phyloP scores from a whole-genome alignment of 768 basidiomycete species.

The Pleurotus sapidus region DNA sequence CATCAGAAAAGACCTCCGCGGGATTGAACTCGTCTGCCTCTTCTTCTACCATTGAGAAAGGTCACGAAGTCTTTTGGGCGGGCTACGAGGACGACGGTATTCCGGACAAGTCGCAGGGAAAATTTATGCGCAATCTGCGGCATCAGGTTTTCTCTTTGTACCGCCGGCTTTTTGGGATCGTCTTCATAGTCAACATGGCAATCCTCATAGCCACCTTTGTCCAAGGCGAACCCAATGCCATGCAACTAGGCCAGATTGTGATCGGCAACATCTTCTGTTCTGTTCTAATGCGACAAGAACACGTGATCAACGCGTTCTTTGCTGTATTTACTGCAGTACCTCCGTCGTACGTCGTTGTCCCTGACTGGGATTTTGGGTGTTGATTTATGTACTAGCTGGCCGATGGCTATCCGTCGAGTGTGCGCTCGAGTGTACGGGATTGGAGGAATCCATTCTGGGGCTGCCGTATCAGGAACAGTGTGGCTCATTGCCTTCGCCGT shows the following conservation, averaged over 20 bases:
- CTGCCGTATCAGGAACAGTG: conserved; percentile 47
- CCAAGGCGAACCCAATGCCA: conserved; percentile 29
- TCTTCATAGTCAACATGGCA: conserved; percentile 48
- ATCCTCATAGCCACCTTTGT: conserved; percentile 40
- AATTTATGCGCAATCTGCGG: conserved; percentile 46
- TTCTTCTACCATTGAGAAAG: conserved; percentile 22
- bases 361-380: background rate
- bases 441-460: conserved; percentile 54
- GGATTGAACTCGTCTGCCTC: conserved; percentile 1
- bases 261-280: conserved; percentile 42
- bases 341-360: conserved; percentile 19
- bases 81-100: conserved; percentile 48
- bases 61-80: conserved; percentile 41
- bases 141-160: conserved; percentile 46
- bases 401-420: conserved; percentile 38
- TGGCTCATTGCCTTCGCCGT: conserved; percentile 51
- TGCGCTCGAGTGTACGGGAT: conserved; percentile 52
- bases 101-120: conserved; percentile 49
- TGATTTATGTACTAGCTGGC: conserved; percentile 22
- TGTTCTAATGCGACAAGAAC: conserved; percentile 44
- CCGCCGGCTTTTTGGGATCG: conserved; percentile 50
- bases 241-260: conserved; percentile 35
- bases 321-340: conserved; percentile 38
- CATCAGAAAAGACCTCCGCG: conserved; percentile 29
- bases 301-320: conserved; percentile 53